A percentile compares a stretch with the other conserved stretches of the same genome.
These are phyloP conservation scores for Niveomyces coronatus DNA, from an alignment of 2,329 filamentous ascomycete genomes.

Conservation along the genomic window DNA sequence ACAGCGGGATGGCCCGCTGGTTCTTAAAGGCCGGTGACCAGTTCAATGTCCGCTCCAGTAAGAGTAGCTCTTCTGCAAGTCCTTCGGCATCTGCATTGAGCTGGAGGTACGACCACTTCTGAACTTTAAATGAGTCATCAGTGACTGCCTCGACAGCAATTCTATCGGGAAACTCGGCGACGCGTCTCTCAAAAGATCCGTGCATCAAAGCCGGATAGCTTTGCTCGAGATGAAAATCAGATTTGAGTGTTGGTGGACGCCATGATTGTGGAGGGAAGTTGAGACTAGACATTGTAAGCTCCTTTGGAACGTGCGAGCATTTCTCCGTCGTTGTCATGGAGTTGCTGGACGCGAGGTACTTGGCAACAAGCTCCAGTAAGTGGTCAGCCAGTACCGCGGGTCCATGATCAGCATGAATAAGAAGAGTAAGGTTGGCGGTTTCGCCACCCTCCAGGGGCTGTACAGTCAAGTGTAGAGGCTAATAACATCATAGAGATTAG, in stretches of 20 bases:
- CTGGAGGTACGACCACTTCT: conserved; percentile 7
- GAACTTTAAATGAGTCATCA: conserved; percentile 8
- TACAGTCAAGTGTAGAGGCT: conserved; percentile 5
- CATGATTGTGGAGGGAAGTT: conserved; percentile 6
- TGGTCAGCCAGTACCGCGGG: conserved; percentile 1
- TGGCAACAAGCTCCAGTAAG: conserved; percentile 7
- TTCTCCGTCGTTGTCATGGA: neutral
- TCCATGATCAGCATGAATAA: conserved; percentile 1
- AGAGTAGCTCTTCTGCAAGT: conserved; percentile 4
- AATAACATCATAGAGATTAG: neutral
- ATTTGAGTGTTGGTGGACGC: conserved; percentile 6
- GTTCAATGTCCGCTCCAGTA: conserved; percentile 6
- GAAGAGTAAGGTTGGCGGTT: conserved; percentile 2
- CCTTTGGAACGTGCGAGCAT: neutral
- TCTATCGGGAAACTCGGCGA: conserved; percentile 5
- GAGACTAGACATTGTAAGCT: conserved; percentile 4
- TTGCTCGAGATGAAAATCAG: conserved; percentile 4
- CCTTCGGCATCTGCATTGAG: conserved; percentile 8
- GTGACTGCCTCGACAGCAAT: conserved; percentile 7
- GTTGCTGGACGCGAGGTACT: conserved; percentile 1
- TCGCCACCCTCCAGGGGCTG: conserved; percentile 1
- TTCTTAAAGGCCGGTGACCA: conserved; percentile 6
- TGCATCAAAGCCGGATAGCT: conserved; percentile 6
- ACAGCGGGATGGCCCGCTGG: conserved; percentile 9
- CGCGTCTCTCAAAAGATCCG: conserved; percentile 6